phyloP scores from a whole-genome alignment of 1,284 basidiomycete genomes.

The Phylloporus sp. region DNA sequence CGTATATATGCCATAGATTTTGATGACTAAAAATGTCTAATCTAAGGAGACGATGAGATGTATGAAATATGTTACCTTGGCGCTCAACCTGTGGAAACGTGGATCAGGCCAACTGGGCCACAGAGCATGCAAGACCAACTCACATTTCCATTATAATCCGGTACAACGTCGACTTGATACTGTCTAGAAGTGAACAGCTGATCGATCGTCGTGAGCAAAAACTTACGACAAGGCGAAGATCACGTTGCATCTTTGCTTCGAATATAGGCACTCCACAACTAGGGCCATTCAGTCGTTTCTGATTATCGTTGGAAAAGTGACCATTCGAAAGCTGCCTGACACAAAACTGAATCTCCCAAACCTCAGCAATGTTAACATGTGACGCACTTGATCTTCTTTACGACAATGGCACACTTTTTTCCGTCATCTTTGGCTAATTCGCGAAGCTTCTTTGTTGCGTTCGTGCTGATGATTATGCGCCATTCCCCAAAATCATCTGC shows the following conservation, averaged over 20 bases:
- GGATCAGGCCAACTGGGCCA: neutral
- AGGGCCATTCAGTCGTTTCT: slow-evolving; percentile 62
- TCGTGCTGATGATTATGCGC: neutral
- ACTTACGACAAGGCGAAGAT: slow-evolving; percentile 69
- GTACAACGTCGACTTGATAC: too few species aligned
- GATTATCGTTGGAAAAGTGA: slow-evolving; percentile 72
- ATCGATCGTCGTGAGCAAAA: neutral
- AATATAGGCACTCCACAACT: slow-evolving; percentile 69
- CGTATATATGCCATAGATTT: slow-evolving; percentile 70
- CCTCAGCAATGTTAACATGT: too few species aligned
- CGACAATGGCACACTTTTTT: neutral
- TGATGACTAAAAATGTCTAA: slow-evolving; percentile 50
- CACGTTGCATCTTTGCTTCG: slow-evolving; percentile 73
- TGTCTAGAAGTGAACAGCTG: too few species aligned
- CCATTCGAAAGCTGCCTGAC: slow-evolving; percentile 69
- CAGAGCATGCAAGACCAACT: slow-evolving; percentile 3
- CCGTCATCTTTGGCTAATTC: neutral
- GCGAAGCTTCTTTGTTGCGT: neutral
- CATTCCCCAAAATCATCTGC: slow-evolving; percentile 1
- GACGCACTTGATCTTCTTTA: neutral
- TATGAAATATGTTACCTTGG: slow-evolving; percentile 67
- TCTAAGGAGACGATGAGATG: too few species aligned
- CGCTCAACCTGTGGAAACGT: slow-evolving; percentile 51
- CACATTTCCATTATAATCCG: too few species aligned
- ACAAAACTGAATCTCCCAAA: neutral